Evolutionary conservation across 2,329 filamentous ascomycete species (phyloP).

Genomic region (Curvularia lunata): DNA sequence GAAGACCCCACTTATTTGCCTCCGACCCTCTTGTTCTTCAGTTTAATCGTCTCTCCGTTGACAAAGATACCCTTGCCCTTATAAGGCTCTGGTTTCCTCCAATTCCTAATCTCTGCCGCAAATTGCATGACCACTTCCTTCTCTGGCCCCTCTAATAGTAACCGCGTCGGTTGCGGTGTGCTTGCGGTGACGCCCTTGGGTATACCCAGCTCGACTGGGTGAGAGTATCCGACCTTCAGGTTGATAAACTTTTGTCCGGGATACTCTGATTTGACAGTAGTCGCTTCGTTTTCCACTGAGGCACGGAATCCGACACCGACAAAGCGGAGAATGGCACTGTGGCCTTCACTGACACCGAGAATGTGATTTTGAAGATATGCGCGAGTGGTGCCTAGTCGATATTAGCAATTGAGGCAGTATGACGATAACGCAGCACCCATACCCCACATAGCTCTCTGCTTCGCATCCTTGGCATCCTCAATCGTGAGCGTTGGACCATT

Average conservation of each 20-base stretch:
- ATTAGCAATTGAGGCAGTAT: conserved; percentile 10
- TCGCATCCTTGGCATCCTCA: conserved; percentile 68
- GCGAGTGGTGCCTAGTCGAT: conserved; percentile 76
- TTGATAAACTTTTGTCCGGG: conserved; percentile 87
- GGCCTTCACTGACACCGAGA: conserved; percentile 92
- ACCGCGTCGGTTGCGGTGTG: conserved; percentile 87
- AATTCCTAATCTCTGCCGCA: conserved; percentile 83
- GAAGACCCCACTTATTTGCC: conserved; percentile 46
- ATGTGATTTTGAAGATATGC: conserved; percentile 90
- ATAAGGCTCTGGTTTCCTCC: conserved; percentile 94
- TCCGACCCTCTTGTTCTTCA: conserved; percentile 83
- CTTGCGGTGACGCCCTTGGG: conserved; percentile 84
- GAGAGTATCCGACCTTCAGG: conserved; percentile 94
- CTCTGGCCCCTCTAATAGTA: conserved; percentile 86
- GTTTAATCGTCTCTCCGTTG: conserved; percentile 94
- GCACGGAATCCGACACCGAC: conserved; percentile 97
- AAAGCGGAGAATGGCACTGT: conserved; percentile 88
- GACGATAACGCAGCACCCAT: conserved; percentile 16
- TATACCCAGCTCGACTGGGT: conserved; percentile 88
- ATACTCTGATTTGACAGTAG: conserved; percentile 70
- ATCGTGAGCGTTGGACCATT: conserved; percentile 73
- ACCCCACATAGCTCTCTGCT: conserved; percentile 98
- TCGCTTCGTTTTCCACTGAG: conserved; percentile 77
- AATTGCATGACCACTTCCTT: conserved; percentile 89
- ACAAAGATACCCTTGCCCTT: conserved; percentile 99